Evolutionary conservation across 805 yeast species (phyloP), one percentile per base, ranked within the genome.

Genomic region (Barnettozyma pratensis): DNA sequence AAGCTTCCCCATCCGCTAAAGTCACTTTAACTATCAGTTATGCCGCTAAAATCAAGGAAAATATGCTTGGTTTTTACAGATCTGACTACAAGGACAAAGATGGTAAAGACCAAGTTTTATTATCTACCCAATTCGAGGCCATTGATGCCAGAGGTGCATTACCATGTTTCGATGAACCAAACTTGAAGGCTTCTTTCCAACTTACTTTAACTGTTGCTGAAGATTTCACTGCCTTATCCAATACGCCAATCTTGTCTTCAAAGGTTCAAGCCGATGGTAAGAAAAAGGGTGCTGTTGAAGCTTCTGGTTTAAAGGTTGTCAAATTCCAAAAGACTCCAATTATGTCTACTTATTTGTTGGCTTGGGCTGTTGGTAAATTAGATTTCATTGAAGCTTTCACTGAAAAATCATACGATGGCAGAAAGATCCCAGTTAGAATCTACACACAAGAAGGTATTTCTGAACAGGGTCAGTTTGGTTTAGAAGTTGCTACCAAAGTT

Each of bases 101-200:
- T 51, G 85, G 87, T 12, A 72, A 76, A 54, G 82, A 83, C 37
- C 83, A 83, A 59, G 82, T 83, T 61, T 73, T 85, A 74, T 84
- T 88, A 41, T 83, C 91, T 43, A 86, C 95, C 40, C 95, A 87
- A 67, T 82, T 87, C 75, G 95, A 87, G 69, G 83, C 95, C 26
- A 83, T 90, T 34, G 90, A 85, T 60, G 89, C 92, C 50, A 79
- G 96, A 59, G 71, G 87, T 53, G 92, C 94, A 5, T 83, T 87
- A 70, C 96, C 96, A 37, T 85, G 85, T 64, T 85, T 82, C 58
- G 96, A 87, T 66, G 94, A 86, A 64, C 95, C 96, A 37, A 81
- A 85, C 54, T 74, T 84, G 52, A 87, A 87, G 68, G 89, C 94
- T 11, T 73, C 81, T 40, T 87, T 83, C 61, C 81, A 80, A 45